Evolutionary conservation across 768 basidiomycete genomes (phyloP).

Genomic region (Boletellus sp.): DNA sequence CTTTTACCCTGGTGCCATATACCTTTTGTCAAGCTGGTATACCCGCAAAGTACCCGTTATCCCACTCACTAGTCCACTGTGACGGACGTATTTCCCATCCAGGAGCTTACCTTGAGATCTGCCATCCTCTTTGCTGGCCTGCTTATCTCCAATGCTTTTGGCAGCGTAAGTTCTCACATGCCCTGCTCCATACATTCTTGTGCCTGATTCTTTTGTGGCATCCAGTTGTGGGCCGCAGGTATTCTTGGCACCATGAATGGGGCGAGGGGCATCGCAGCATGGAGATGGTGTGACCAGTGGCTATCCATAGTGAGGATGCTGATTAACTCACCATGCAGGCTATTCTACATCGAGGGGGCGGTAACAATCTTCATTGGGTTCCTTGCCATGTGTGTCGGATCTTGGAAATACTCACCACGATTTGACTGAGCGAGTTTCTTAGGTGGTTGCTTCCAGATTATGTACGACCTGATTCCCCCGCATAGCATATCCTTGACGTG

Average conservation of each 20-base stretch:
- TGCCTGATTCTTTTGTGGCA: not conserved
- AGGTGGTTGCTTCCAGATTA: constrained; percentile 63
- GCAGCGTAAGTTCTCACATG: constrained; percentile 41
- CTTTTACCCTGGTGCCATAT: constrained; percentile 57
- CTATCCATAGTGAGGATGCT: not conserved
- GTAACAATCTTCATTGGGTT: constrained; percentile 61
- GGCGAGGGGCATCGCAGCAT: constrained; percentile 58
- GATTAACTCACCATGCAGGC: constrained; percentile 36
- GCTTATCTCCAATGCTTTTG: constrained; percentile 64
- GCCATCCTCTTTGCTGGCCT: constrained; percentile 58
- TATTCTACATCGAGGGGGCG: constrained; percentile 70
- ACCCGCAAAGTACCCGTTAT: constrained; percentile 15
- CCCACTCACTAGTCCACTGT: not conserved
- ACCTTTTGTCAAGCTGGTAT: constrained; percentile 30
- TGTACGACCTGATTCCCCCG: constrained; percentile 32
- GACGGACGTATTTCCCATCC: not conserved
- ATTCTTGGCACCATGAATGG: constrained; percentile 70
- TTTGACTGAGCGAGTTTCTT: not conserved
- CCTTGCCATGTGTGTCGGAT: constrained; percentile 41
- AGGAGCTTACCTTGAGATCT: constrained; percentile 65
- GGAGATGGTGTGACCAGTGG: constrained; percentile 52
- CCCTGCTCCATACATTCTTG: not conserved
- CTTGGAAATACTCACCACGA: too few relatives aligned
- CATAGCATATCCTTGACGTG: not conserved
- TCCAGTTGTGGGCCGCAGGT: constrained; percentile 66